A percentile compares a stretch with the other conserved stretches of the same genome.
Conservation (phyloP, 2,329 filamentous ascomycete genomes). For the Botrytis tulipae region DNA sequence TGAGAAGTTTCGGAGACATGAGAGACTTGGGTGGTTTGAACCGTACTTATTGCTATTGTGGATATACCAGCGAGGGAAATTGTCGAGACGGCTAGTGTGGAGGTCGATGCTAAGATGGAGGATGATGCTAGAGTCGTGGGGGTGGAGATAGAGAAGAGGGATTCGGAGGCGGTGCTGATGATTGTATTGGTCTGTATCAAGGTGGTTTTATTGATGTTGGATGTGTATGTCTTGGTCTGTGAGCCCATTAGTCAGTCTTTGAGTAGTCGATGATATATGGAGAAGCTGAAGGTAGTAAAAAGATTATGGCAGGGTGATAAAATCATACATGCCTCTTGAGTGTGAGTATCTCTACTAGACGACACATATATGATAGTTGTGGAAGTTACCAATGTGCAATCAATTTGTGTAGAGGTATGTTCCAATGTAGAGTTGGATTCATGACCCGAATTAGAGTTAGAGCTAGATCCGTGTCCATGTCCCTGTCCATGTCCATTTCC, state of each 20-base stretch:
- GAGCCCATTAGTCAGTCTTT: too few species aligned
- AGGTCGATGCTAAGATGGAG: not conserved
- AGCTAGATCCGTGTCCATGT: not conserved
- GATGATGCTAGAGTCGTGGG: not conserved
- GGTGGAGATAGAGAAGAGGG: not conserved
- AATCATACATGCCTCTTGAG: not conserved
- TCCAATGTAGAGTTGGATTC: not conserved
- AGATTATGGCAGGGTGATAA: too few species aligned
- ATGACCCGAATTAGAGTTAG: not conserved
- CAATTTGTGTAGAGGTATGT: not conserved
- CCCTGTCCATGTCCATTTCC: not conserved
- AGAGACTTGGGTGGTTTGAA: not conserved
- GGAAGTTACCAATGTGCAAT: not conserved
- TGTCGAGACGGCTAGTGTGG: not conserved
- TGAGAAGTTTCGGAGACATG: not conserved
- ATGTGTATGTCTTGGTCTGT: not conserved
- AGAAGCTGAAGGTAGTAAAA: not conserved
- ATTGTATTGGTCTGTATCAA: not conserved
- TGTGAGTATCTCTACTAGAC: not conserved
- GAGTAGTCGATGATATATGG: too few species aligned
- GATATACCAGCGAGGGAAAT: not conserved
- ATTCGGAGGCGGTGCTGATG: not conserved
- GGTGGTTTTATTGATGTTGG: not conserved
- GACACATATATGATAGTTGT: not conserved
- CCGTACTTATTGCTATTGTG: not conserved